Evolutionary conservation across 495 filamentous ascomycete species (phyloP), one percentile per base, ranked within the genome.

Genomic region (Glarea lozoyensis): DNA sequence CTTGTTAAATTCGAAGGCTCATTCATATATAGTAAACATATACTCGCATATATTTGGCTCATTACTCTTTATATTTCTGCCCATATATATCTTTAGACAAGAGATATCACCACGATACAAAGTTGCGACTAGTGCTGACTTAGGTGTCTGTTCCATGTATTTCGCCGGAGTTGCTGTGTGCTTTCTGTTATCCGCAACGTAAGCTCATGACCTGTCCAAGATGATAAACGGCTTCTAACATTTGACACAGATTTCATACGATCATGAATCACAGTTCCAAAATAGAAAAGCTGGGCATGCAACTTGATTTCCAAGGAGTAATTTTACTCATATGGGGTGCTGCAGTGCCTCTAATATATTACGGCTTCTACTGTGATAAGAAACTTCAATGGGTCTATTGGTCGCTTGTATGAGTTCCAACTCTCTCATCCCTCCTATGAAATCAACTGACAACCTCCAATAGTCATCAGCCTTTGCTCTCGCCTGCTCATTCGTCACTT

Each of bases 241-340:
- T 34, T 11, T 13, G 17, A 66, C 56, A 22, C 74, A 63, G 41
- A 19, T 52, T 37, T 50, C 72, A 78, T 53, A 66, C 67, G 0
- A 58, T 76, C 32, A 62, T 62, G 41, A 71, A 69, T 37, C 72
- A 76, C 49, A 68, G 60, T 44, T 49, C 57, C 15, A 30, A 50
- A 2, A 48, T 66, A 12, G 60, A 62, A 19, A 48, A 34, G 12
- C 43, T 68, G 1, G 67, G 65, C 6, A 58, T 67, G 37, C 64
- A 68, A 38, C 51, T 75, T 10, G 72, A 77, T 48, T 68, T 70
- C 47, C 55, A 67, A 34, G 72, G 75, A 13, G 67, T 79, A 36
- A 55, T 77, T 11, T 41, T 72, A 7, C 55, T 77, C 9, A 76
- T 75, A 65, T 75, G 68, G 66, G 60, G 64, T 12, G 64, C 71